A percentile compares a stretch with the other conserved stretches of the same genome.
These are phyloP conservation scores for Botryosphaeria dothidea DNA, from an alignment of 2,329 filamentous ascomycete species.

Conservation along the genomic window DNA sequence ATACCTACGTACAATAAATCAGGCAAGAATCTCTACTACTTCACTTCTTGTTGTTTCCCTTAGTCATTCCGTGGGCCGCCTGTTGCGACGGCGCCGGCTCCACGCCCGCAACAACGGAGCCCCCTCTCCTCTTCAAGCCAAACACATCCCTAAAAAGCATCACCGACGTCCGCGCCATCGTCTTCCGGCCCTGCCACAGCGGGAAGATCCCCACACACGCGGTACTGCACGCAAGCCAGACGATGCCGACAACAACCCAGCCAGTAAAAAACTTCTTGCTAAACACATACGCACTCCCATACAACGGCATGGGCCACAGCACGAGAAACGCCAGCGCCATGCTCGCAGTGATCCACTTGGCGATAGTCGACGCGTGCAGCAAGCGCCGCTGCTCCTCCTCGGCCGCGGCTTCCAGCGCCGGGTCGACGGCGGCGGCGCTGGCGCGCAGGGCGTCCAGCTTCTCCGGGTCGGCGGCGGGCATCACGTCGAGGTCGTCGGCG, in stretches of 20 bases:
- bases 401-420: not conserved
- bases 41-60: too few species aligned
- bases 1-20: too few species aligned
- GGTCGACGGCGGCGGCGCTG: constrained; percentile 47
- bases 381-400: constrained; percentile 44
- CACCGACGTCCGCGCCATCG: constrained; percentile 62
- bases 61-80: too few species aligned
- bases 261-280: constrained; percentile 80
- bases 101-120: not conserved
- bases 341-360: constrained; percentile 58
- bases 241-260: constrained; percentile 67
- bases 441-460: constrained; percentile 58
- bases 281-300: constrained; percentile 79
- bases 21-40: too few species aligned
- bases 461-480: constrained; percentile 45
- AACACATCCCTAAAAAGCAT: constrained; percentile 62
- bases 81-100: not conserved
- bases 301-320: constrained; percentile 92
- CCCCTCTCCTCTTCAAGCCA: not conserved
- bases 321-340: constrained; percentile 73
- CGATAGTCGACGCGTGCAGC: constrained; percentile 50
- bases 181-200: constrained; percentile 73
- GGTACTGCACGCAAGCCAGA: constrained; percentile 76
- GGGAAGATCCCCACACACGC: constrained; percentile 79
- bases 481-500: constrained; percentile 75